Percentiles rank a stretch among this genome's conserved stretches.
phyloP scores from a whole-genome alignment of 169 alveolate species.

The Perkinsus chesapeaki region DNA sequence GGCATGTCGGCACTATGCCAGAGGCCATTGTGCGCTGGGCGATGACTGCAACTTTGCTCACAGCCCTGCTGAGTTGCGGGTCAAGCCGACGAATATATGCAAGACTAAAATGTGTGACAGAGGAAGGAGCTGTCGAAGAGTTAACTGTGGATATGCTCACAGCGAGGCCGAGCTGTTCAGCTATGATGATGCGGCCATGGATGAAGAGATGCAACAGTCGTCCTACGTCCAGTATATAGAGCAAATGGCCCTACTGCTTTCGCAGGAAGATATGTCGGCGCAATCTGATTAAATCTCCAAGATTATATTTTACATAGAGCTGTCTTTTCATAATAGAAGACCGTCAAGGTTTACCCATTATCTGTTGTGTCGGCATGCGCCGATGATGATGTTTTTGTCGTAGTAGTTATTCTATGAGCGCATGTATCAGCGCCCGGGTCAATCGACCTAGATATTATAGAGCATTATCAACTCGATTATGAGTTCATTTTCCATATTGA shows the following conservation, averaged over 20 bases:
- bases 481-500: no score
- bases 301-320: not conserved
- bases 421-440: no score
- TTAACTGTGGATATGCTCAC: not conserved
- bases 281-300: not conserved
- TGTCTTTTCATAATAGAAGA: not conserved
- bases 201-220: not conserved
- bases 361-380: no score
- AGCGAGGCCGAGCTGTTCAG: not conserved
- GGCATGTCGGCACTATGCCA: not conserved
- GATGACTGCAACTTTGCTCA: not conserved
- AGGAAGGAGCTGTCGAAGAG: not conserved
- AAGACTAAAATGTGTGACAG: not conserved
- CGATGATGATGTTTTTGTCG: no score
- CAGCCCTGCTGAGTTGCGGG: not conserved
- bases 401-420: no score
- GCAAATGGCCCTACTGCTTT: not conserved
- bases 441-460: no score
- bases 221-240: not conserved
- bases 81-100: not conserved
- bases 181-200: not conserved
- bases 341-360: no score
- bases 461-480: no score
- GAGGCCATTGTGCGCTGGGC: not conserved
- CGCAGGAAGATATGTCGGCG: not conserved